These are phyloP conservation scores for Allium cepa DNA, from an alignment of 106 monocot genomes.

Conservation along the genomic window DNA sequence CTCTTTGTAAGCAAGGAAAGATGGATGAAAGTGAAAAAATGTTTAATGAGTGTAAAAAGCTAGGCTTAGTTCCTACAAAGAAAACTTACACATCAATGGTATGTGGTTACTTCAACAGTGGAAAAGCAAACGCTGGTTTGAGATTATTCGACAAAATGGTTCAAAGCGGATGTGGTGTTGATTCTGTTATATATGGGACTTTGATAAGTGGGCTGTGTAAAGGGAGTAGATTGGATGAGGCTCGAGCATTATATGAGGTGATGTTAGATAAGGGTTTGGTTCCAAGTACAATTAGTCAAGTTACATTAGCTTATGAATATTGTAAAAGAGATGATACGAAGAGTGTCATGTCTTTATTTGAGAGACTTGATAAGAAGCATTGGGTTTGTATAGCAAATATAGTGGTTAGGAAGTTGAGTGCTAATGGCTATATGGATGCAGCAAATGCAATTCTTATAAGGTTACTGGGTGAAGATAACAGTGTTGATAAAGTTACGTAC, in stretches of 20 bases:
- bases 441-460: constrained; percentile 51
- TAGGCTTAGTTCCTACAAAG: constrained; percentile 60
- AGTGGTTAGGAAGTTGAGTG: constrained; percentile 75
- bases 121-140: constrained; percentile 45
- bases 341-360: constrained; percentile 54
- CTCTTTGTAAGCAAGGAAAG: constrained; percentile 53
- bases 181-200: constrained; percentile 85
- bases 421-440: constrained; percentile 46
- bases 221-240: constrained; percentile 80
- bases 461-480: constrained; percentile 40
- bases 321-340: constrained; percentile 45
- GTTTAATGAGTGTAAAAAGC: constrained; percentile 41
- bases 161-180: constrained; percentile 41
- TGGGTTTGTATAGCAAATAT: constrained; percentile 54
- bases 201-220: constrained; percentile 95
- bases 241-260: constrained; percentile 57
- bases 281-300: constrained; percentile 79
- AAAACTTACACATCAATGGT: constrained; percentile 90
- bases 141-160: constrained; percentile 81
- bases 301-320: constrained; percentile 69
- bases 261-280: constrained; percentile 79
- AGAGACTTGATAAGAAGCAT: constrained; percentile 66
- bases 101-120: constrained; percentile 65
- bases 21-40: constrained; percentile 68
- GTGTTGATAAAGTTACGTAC: constrained; percentile 51